These are phyloP conservation scores for Pelargonium nanum DNA, from an alignment of 345 rosid genomes.

Conservation along the genomic window DNA sequence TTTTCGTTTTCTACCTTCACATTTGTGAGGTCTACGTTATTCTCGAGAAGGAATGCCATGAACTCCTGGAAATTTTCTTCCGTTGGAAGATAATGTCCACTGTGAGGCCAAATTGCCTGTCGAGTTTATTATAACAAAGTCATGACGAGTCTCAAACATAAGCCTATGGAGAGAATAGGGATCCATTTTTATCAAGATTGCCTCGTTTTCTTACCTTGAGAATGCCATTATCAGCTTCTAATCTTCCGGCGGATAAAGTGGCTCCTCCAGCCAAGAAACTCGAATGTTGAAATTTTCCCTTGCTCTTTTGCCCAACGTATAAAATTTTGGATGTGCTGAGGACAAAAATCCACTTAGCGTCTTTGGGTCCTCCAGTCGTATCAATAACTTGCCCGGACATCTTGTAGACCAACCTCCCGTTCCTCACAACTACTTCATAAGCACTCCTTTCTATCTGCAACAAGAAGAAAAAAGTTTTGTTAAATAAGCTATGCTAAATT, in stretches of 20 bases:
- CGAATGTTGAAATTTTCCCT: slow-evolving; percentile 85
- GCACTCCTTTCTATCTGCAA: slow-evolving; percentile 72
- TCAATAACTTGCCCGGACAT: slow-evolving; percentile 53
- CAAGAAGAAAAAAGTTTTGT: slow-evolving; percentile 3
- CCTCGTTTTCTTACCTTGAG: slow-evolving; percentile 38
- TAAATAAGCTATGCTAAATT: too few species aligned
- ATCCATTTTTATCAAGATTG: neutral
- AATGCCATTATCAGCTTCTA: slow-evolving; percentile 46
- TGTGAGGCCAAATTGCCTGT: slow-evolving; percentile 96
- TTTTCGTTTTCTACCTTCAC: slow-evolving; percentile 35
- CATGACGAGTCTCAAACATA: neutral
- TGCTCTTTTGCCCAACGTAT: slow-evolving; percentile 69
- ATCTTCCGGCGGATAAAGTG: slow-evolving; percentile 76
- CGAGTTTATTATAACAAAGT: neutral
- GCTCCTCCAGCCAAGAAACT: slow-evolving; percentile 98
- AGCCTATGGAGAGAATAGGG: neutral
- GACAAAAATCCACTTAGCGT: slow-evolving; percentile 90
- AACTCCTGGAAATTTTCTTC: slow-evolving; percentile 75
- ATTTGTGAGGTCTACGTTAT: slow-evolving; percentile 65
- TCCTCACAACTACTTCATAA: slow-evolving; percentile 61
- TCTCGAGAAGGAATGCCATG: slow-evolving; percentile 55
- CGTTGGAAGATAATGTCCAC: slow-evolving; percentile 96
- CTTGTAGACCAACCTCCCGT: slow-evolving; percentile 58
- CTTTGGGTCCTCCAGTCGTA: slow-evolving; percentile 32
- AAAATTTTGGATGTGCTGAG: slow-evolving; percentile 65